Conservation (phyloP, 352 stramenopile genomes). For the Blastocystis sp. region DNA sequence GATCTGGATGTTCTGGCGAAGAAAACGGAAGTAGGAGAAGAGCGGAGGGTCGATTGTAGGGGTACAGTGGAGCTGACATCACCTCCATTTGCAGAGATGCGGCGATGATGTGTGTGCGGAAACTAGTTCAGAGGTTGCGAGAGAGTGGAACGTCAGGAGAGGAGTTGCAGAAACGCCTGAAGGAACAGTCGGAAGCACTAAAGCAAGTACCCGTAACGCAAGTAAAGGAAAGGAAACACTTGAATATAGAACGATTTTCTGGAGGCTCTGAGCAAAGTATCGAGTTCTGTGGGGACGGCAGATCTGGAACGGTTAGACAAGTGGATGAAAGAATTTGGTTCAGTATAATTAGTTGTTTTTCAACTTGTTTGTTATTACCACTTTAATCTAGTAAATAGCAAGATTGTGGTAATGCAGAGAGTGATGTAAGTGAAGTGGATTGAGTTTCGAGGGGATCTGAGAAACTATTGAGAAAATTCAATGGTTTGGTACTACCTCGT, state of each 20-base stretch:
- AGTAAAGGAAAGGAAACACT: background rate
- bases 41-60: conserved; percentile 26
- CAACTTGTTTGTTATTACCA: background rate
- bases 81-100: conserved; percentile 73
- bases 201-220: conserved; percentile 53
- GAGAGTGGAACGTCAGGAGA: conserved; percentile 46
- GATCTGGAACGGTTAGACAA: background rate
- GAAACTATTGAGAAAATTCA: background rate
- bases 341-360: background rate
- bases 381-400: background rate
- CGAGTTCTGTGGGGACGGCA: conserved; percentile 18
- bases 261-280: background rate
- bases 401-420: background rate
- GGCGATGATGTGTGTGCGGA: conserved; percentile 70
- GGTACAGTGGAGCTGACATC: conserved; percentile 80
- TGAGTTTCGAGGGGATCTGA: background rate
- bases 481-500: background rate
- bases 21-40: conserved; percentile 66
- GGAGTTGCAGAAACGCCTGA: conserved; percentile 16
- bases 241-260: background rate
- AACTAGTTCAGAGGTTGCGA: conserved; percentile 62
- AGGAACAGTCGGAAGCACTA: conserved; percentile 15
- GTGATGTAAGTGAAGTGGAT: background rate
- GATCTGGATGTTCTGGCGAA: conserved; percentile 73
- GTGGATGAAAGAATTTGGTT: conserved; percentile 53